A percentile compares a stretch with the other conserved stretches of the same genome.
These are phyloP conservation scores for Microbotryum saponariae DNA, from an alignment of 1,284 basidiomycete species.

Conservation along the genomic window DNA sequence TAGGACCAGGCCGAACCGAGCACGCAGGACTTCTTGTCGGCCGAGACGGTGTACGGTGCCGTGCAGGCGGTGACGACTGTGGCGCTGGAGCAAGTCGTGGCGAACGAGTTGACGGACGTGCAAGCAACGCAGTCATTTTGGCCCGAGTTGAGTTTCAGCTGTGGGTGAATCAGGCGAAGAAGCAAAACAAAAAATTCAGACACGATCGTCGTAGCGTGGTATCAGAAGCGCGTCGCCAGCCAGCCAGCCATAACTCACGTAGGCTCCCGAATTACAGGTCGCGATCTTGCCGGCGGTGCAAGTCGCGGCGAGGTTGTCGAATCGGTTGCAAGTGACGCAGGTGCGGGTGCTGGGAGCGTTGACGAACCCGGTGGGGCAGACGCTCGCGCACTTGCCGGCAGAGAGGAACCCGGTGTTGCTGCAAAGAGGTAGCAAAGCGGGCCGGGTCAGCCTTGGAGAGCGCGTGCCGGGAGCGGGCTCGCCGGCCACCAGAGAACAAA, in stretches of 20 bases:
- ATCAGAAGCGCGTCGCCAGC: no score
- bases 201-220: no score
- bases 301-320: neutral
- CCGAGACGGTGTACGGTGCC: neutral
- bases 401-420: slow-evolving; percentile 1
- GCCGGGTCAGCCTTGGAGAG: no score
- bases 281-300: neutral
- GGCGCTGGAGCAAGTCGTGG: neutral
- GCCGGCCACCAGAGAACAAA: no score
- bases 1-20: neutral
- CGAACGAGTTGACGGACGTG: neutral
- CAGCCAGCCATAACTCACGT: neutral
- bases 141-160: neutral
- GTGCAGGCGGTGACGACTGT: neutral
- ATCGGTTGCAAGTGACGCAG: neutral
- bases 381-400: neutral
- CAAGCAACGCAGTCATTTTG: neutral
- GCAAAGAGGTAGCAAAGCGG: no score
- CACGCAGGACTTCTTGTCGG: slow-evolving; percentile 1
- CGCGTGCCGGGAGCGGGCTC: no score
- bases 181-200: no score
- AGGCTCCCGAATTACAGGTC: neutral
- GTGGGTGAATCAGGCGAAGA: no score
- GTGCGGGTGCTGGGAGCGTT: neutral
- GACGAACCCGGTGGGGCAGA: neutral